Conservation (phyloP, 441 rosid species). For the Omphalea diandra region DNA sequence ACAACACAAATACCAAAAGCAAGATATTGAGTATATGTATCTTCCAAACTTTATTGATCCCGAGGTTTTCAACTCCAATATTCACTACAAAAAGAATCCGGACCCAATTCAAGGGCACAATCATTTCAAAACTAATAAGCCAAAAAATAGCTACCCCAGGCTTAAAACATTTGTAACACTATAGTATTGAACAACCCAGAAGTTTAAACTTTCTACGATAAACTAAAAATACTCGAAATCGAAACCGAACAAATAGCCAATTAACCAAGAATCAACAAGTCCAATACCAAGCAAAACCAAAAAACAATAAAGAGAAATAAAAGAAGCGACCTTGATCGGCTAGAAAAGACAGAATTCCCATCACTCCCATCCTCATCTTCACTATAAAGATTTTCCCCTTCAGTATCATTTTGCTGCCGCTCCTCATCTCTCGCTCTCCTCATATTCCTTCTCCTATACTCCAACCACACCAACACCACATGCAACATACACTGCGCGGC, state of each 20-base stretch:
- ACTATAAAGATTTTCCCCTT: slow-evolving; percentile 27
- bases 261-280: neutral
- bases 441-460: slow-evolving; percentile 65
- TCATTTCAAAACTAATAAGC: neutral
- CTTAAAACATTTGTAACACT: neutral
- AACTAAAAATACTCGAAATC: neutral
- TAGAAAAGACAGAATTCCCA: slow-evolving; percentile 26
- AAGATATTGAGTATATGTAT: neutral
- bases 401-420: slow-evolving; percentile 25
- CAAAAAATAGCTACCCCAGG: neutral
- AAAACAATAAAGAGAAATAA: neutral
- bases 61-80: neutral
- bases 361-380: slow-evolving; percentile 36
- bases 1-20: neutral
- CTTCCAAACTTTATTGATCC: neutral
- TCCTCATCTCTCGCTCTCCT: slow-evolving; percentile 43
- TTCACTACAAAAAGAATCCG: too few relatives aligned
- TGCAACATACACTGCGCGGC: slow-evolving; percentile 81
- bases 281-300: slow-evolving; percentile 5
- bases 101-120: too few relatives aligned
- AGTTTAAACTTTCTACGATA: too few relatives aligned
- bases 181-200: neutral
- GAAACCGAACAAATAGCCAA: too few relatives aligned
- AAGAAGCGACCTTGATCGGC: slow-evolving; percentile 42
- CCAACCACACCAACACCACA: slow-evolving; percentile 82